phyloP scores from a whole-genome alignment of 2,329 filamentous ascomycete species.

The Aplosporella prunicola region DNA sequence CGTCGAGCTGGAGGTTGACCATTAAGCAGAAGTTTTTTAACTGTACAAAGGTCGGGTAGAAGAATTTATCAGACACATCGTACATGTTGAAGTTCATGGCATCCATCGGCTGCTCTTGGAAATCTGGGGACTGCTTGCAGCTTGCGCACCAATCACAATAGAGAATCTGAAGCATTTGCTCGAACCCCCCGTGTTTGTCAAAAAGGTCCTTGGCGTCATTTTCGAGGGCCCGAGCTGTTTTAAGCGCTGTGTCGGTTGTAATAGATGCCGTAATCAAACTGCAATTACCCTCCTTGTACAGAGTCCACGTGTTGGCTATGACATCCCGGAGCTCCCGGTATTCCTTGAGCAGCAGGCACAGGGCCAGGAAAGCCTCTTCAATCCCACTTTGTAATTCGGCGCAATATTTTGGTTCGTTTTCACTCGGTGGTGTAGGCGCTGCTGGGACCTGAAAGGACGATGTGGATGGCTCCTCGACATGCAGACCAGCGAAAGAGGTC shows the following conservation, averaged over 20 bases:
- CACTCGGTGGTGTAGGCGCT: too few relatives aligned
- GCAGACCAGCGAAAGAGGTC: too few relatives aligned
- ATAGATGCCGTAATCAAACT: slow-evolving; percentile 15
- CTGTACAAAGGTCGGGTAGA: neutral
- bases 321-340: slow-evolving; percentile 13
- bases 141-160: neutral
- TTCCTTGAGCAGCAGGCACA: slow-evolving; percentile 13
- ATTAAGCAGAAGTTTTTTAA: neutral
- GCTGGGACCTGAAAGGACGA: too few relatives aligned
- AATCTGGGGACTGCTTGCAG: too few relatives aligned
- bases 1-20: too few relatives aligned
- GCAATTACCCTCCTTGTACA: slow-evolving; percentile 12
- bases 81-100: slow-evolving; percentile 15
- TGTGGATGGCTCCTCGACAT: too few relatives aligned
- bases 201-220: slow-evolving; percentile 12
- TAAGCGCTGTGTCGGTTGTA: slow-evolving; percentile 16
- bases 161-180: too few relatives aligned
- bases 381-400: too few relatives aligned
- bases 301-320: slow-evolving; percentile 12
- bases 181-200: slow-evolving; percentile 8
- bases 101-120: slow-evolving; percentile 10
- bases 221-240: slow-evolving; percentile 15
- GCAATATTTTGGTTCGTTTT: too few relatives aligned
- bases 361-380: slow-evolving; percentile 13
- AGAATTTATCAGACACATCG: slow-evolving; percentile 8